These are phyloP conservation scores for Fomitopsis schrenkii DNA, from an alignment of 1,284 basidiomycete species.

Conservation along the genomic window DNA sequence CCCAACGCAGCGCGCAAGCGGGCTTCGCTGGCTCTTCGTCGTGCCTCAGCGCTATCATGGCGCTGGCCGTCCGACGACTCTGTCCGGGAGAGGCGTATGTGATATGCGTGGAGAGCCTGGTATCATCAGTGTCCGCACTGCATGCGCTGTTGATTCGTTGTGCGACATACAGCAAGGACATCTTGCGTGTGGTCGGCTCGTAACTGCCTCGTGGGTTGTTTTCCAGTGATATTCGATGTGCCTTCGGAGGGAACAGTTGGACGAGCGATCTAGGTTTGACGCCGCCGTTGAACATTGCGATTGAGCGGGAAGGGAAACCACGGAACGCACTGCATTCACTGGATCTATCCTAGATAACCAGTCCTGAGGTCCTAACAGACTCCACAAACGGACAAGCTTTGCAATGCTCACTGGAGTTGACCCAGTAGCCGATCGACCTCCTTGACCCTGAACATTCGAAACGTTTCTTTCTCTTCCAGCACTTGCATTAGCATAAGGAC, in stretches of 20 bases:
- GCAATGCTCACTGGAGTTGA: slow-evolving; percentile 6
- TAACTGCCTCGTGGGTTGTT: background rate
- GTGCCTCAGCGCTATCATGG: background rate
- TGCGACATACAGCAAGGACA: slow-evolving; percentile 6
- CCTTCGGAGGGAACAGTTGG: background rate
- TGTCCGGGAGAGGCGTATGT: slow-evolving; percentile 7
- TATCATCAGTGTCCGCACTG: background rate
- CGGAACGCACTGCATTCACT: background rate
- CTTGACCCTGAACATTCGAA: slow-evolving; percentile 9
- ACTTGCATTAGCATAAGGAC: slow-evolving; percentile 10
- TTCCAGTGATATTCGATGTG: background rate
- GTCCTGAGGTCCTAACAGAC: background rate
- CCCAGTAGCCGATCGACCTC: slow-evolving; percentile 8
- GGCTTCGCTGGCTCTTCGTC: background rate
- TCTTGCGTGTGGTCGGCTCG: slow-evolving; percentile 13
- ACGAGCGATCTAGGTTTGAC: background rate
- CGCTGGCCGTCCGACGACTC: background rate
- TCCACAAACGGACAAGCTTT: background rate
- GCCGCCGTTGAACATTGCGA: too few species aligned
- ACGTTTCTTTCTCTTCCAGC: slow-evolving; percentile 14
- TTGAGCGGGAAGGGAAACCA: background rate
- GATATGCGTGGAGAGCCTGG: slow-evolving; percentile 15
- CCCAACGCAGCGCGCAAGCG: slow-evolving; percentile 10
- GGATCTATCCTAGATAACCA: background rate
- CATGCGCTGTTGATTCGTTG: too few species aligned